A percentile compares a stretch with the other conserved stretches of the same genome.
These are phyloP conservation scores for Plasmodium gonderi DNA, from an alignment of 169 alveolate species.

Conservation along the genomic window DNA sequence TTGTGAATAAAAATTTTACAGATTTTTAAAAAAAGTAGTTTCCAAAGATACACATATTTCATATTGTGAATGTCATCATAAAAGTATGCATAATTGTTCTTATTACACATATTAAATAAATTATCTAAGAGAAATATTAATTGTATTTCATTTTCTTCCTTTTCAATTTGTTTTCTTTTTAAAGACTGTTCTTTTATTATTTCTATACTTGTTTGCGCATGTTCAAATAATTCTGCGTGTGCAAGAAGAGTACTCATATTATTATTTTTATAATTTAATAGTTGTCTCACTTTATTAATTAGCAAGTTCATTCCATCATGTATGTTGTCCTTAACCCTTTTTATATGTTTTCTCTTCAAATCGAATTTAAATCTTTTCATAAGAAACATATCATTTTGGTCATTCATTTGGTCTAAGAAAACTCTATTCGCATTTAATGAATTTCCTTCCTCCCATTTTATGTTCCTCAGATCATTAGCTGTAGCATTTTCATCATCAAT, in stretches of 20 bases:
- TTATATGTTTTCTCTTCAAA: slow-evolving; percentile 39
- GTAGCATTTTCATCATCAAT: neutral
- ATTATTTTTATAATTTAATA: slow-evolving; percentile 17
- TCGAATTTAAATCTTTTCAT: slow-evolving; percentile 27
- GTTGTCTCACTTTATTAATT: slow-evolving; percentile 37
- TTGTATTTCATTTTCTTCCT: slow-evolving; percentile 26
- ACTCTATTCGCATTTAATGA: neutral
- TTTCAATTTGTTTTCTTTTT: neutral
- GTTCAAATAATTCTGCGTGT: slow-evolving; percentile 63
- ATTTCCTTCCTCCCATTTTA: neutral
- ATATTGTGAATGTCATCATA: slow-evolving; percentile 46
- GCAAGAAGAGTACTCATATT: slow-evolving; percentile 3
- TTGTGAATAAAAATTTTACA: slow-evolving; percentile 4
- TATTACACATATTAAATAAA: slow-evolving; percentile 31
- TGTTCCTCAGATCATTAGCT: neutral
- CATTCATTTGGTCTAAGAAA: neutral
- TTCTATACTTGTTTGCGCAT: slow-evolving; percentile 56
- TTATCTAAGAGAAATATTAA: slow-evolving; percentile 17
- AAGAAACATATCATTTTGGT: neutral
- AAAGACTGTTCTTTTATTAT: slow-evolving; percentile 27
- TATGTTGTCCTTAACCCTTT: slow-evolving; percentile 25
- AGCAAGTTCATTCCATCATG: slow-evolving; percentile 29
- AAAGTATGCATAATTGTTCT: neutral
- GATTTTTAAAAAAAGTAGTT: slow-evolving; percentile 44
- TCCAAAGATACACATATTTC: slow-evolving; percentile 33